Evolutionary conservation across 495 filamentous ascomycete species (phyloP), one percentile per base, ranked within the genome.

Genomic region (Penicillium mononematosum): DNA sequence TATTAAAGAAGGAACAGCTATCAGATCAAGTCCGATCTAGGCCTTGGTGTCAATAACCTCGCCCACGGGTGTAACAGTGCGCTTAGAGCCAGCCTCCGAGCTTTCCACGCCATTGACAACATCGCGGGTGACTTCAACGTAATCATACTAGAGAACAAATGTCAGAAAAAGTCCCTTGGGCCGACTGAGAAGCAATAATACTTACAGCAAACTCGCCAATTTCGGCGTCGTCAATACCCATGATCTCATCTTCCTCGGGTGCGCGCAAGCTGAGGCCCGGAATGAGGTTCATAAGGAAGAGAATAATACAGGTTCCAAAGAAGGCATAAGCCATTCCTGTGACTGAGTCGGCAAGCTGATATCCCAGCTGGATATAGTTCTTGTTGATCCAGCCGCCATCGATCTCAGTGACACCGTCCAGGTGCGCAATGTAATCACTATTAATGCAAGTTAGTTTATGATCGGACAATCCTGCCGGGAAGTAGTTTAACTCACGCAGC

Each of bases 211-310:
- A 98, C 78, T 98, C 93, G 69, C 93, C 93, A 68, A 97, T 93
- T 76, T 98, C 91, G 29, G 89, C 86, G 69, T 97, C 93, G 68
- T 98, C 93, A 58, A 96, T 92, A 61, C 93, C 93, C 51, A 92
- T 77, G 38, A 96, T 86, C 73, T 98, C 93, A 32, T 91, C 87
- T 57, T 95, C 90, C 67, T 96, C 90, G 17, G 76, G 77, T 0
- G 88, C 88, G 44, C 93, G 89, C 48, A 98, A 85, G 58, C 82
- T 83, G 17, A 96, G 78, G 12, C 90, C 89, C 2, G 93, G 92
- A 39, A 96, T 84, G 54, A 93, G 78, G 70, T 96, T 95, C 74
- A 96, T 85, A 58, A 95, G 43, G 69, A 94, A 90, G 32, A 96
- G 82, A 64, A 98, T 96, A 56, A 95, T 70, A 71, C 86, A 89